phyloP scores from a whole-genome alignment of 257 asterid species.

The Solanum ossicruentum region DNA sequence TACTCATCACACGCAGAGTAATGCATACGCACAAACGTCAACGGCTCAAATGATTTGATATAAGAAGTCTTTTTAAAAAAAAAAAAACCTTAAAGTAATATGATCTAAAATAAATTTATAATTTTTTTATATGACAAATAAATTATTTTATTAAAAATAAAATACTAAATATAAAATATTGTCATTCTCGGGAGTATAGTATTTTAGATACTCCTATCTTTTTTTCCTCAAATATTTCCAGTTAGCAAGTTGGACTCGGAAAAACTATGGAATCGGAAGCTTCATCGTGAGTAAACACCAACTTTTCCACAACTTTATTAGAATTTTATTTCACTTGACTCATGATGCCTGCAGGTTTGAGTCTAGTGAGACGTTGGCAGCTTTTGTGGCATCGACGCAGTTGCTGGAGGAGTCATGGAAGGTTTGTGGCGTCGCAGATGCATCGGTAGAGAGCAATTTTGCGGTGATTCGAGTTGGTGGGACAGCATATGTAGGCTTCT shows the following conservation, averaged over 20 bases:
- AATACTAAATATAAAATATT: no score
- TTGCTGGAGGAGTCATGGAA: slow-evolving; percentile 69
- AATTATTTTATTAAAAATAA: no score
- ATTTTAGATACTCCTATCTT: neutral
- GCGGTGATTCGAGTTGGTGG: slow-evolving; percentile 23
- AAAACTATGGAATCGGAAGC: slow-evolving; percentile 36
- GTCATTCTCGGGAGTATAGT: neutral
- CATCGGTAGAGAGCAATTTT: slow-evolving; percentile 26
- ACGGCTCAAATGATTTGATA: neutral
- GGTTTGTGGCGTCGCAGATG: slow-evolving; percentile 39
- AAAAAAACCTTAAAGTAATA: no score
- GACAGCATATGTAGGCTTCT: slow-evolving; percentile 54
- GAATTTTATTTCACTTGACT: neutral
- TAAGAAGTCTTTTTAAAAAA: no score
- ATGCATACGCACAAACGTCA: neutral
- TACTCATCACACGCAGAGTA: neutral
- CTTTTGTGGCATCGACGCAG: slow-evolving; percentile 68
- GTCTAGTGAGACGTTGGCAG: slow-evolving; percentile 73
- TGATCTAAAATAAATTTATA: no score
- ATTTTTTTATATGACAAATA: no score
- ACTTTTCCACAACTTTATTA: neutral
- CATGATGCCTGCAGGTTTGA: slow-evolving; percentile 41
- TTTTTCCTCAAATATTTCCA: neutral
- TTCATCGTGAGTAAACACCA: slow-evolving; percentile 32
- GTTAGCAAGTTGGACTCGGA: neutral